phyloP scores from a whole-genome alignment of 176 grass and related monocot species.

The Triticum urartu region DNA sequence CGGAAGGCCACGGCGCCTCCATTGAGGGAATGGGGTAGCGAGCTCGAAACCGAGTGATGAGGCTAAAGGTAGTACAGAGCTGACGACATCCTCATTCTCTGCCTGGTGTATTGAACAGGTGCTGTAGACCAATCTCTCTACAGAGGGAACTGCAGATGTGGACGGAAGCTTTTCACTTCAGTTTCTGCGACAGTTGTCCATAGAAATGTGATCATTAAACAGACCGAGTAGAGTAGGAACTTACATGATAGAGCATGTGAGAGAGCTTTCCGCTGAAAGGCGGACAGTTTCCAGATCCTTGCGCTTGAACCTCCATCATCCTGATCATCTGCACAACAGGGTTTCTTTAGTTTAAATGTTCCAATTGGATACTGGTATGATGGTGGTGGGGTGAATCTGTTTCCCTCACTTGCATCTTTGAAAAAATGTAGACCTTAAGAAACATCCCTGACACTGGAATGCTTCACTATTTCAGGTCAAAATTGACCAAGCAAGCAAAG shows the following conservation, averaged over 20 bases:
- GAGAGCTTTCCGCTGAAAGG: conserved; percentile 85
- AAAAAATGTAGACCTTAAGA: conserved; percentile 1
- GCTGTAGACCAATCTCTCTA: conserved; percentile 83
- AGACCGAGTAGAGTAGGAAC: not conserved
- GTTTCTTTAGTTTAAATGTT: conserved; percentile 1
- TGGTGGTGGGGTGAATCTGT: not conserved
- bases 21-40: conserved; percentile 62
- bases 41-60: conserved; percentile 76
- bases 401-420: not conserved
- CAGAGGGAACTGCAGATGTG: conserved; percentile 56
- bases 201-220: not conserved
- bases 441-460: not conserved
- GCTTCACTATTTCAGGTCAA: not conserved
- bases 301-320: conserved; percentile 34
- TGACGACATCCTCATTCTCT: conserved; percentile 92
- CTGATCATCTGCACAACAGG: conserved; percentile 36
- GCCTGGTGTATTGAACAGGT: conserved; percentile 82
- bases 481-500: not conserved
- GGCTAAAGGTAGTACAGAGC: conserved; percentile 63
- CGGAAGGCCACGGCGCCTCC: conserved; percentile 67
- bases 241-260: conserved; percentile 85
- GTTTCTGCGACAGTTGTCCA: not conserved
- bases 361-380: not conserved
- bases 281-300: conserved; percentile 71
- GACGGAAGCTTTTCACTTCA: conserved; percentile 31